Evolutionary conservation across 208 protist species (phyloP).

Genomic region (Histomonas meleagridis): DNA sequence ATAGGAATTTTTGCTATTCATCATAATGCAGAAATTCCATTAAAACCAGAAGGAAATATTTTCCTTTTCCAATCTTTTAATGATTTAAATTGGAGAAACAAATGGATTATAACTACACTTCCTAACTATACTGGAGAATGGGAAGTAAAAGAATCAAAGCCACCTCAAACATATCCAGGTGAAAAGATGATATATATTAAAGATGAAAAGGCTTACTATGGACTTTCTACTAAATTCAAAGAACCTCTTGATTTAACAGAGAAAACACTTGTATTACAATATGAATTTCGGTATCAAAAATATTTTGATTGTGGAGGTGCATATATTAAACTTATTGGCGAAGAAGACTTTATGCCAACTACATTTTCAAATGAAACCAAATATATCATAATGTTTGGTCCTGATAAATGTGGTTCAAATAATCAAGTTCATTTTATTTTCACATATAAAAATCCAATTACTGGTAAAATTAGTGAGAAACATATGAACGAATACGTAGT

Average conservation of each 20-base stretch:
- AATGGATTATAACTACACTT: not conserved
- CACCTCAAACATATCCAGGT: not conserved
- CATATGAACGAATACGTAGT: not conserved
- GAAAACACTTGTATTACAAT: constrained; percentile 42
- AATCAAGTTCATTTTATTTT: constrained; percentile 52
- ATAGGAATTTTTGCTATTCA: no score
- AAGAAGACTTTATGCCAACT: not conserved
- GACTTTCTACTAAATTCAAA: constrained; percentile 18
- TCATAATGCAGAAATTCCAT: no score
- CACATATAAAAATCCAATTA: constrained; percentile 42
- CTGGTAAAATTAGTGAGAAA: constrained; percentile 40
- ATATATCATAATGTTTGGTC: constrained; percentile 55
- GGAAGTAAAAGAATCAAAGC: not conserved
- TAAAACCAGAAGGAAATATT: not conserved
- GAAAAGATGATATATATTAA: constrained; percentile 14
- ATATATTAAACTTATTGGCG: constrained; percentile 17
- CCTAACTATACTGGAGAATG: constrained; percentile 1
- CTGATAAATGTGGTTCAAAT: constrained; percentile 48
- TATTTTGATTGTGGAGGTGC: constrained; percentile 46
- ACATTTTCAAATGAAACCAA: constrained; percentile 41
- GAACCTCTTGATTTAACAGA: not conserved
- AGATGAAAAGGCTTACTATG: not conserved
- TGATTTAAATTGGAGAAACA: not conserved
- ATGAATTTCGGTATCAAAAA: constrained; percentile 44
- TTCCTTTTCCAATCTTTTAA: not conserved